Base-by-base conservation (phyloP, 2,329 filamentous ascomycete genomes). In the Cryphonectria radicalis region DNA sequence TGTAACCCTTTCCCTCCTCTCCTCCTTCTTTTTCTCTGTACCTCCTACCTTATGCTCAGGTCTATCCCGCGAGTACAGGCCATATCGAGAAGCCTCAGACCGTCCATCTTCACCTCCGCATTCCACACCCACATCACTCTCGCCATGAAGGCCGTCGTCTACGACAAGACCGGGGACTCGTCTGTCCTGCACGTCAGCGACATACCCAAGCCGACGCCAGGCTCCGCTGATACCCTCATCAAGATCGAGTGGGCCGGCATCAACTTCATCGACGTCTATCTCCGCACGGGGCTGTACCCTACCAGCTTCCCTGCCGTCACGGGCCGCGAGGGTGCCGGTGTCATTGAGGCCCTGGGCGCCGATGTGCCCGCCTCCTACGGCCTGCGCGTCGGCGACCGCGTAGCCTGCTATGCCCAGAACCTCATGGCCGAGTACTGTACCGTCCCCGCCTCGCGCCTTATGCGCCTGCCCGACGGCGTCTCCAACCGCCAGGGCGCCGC, bases 281-380 rank as follows among this genome's bases (percentile, higher is more conserved):
- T 94, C 87, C 93, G 94, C 78, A 89, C 87, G 17, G 94, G 94
- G 8, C 88, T 97, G 67, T 97, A 97, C 84, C 82, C 85, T 13
- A 84, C 89, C 0, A 86, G 91, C 0, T 79, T 92, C 76, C 94
- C 94, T 11, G 87, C 92, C 77, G 90, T 90, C 66, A 90, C 95
- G 37, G 94, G 94, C 72, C 91, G 92, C 76, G 94, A 97, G 83
- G 92, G 87, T 71, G 87, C 89, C 70, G 94, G 94, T 70, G 90
- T 73, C 40, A 72, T 73, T 40, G 72, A 73, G 63, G 28, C 87
- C 62, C 83, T 97, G 73, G 89, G 90, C 50, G 84, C 90, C 40
- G 77, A 88, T 2, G 89, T 89, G 17, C 80, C 86, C 22, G 86
- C 87, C 22, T 81, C 84, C 3, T 79, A 85, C 59, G 84, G 84